Evolutionary conservation across 257 asterid species (phyloP).

Genomic region (Ballota nigra): DNA sequence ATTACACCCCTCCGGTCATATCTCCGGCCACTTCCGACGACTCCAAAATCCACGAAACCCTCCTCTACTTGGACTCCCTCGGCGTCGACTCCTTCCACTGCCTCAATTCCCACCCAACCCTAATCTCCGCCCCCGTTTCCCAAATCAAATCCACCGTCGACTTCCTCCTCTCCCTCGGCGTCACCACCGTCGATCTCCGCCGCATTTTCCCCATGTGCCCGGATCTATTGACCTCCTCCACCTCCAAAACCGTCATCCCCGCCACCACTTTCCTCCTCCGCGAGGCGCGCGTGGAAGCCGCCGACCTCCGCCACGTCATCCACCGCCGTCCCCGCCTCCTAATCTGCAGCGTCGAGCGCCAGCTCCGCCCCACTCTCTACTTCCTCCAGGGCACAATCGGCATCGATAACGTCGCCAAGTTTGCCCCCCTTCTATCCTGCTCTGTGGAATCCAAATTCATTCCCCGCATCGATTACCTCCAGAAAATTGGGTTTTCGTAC

Average conservation of each 20-base stretch:
- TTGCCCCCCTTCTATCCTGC: conserved; percentile 69
- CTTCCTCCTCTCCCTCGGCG: conserved; percentile 58
- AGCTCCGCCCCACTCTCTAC: conserved; percentile 79
- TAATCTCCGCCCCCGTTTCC: conserved; percentile 53
- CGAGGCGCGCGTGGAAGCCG: conserved; percentile 57
- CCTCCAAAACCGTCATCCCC: conserved; percentile 44
- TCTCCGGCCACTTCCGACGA: conserved; percentile 26
- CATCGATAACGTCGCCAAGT: conserved; percentile 53
- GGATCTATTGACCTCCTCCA: conserved; percentile 53
- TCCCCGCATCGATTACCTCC: conserved; percentile 72
- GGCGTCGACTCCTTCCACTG: conserved; percentile 72
- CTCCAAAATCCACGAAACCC: conserved; percentile 49
- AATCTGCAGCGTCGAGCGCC: conserved; percentile 49
- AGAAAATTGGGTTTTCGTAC: conserved; percentile 65
- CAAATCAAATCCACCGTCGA: conserved; percentile 61
- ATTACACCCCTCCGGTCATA: conserved; percentile 13
- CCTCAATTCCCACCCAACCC: conserved; percentile 54
- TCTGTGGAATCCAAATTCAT: conserved; percentile 76
- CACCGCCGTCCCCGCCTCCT: conserved; percentile 88
- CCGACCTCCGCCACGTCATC: conserved; percentile 65
- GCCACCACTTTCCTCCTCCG: conserved; percentile 81
- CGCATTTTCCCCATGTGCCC: conserved; percentile 86
- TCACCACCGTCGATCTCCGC: conserved; percentile 55
- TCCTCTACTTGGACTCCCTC: conserved; percentile 76
- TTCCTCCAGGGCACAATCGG: conserved; percentile 82